Base-by-base conservation (phyloP, 148 eudicot species). In the Persicaria maculosa region DNA sequence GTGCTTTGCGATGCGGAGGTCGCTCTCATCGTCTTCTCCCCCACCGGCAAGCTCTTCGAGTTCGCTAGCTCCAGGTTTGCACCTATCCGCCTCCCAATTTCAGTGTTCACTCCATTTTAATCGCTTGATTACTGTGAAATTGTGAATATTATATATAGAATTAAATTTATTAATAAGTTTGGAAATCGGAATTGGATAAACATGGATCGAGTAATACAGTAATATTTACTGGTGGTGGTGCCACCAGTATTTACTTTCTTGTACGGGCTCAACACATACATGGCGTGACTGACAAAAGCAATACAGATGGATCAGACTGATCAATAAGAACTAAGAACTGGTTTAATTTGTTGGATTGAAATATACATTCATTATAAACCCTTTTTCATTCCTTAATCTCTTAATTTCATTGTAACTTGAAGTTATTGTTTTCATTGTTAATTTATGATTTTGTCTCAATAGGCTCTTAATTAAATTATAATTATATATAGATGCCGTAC, bases 1-100 rank as follows among this genome's bases (percentile, higher is more conserved):
- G 89, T 89, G 74, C 93, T 89, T 48, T 89, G 93, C 79, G 93
- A 86, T 80, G 89, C 89, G 76, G 91, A 86, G 47, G 70, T 65
- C 76, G 89, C 91, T 40, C 88, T 89, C 55, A 76, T 87, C 15
- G 77, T 90, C 75, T 90, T 90, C 79, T 87, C 94, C 65, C 76
- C 91, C 12, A 77, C 77, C 64, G 89, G 89, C 5, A 87, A 78
- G 67, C 91, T 87, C 62, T 85, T 81, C 71, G 91, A 90, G 73
- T 90, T 87, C 79, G 86, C 94, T 22, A 90, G 85, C 80, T 83
- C 91, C 62, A 90, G 91, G 94, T 90, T 19, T 16, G 62, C 16
- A 12, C 62, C 62, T 22, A 22, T 22, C 25, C 25, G 25, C 25
- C 25, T 22, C 25, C 25, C 25, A 22, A 22, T 22, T 20, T 57